Percentiles rank a stretch among this genome's conserved stretches.
phyloP scores from a whole-genome alignment of 208 protist species.

The Phytomonas francai region DNA sequence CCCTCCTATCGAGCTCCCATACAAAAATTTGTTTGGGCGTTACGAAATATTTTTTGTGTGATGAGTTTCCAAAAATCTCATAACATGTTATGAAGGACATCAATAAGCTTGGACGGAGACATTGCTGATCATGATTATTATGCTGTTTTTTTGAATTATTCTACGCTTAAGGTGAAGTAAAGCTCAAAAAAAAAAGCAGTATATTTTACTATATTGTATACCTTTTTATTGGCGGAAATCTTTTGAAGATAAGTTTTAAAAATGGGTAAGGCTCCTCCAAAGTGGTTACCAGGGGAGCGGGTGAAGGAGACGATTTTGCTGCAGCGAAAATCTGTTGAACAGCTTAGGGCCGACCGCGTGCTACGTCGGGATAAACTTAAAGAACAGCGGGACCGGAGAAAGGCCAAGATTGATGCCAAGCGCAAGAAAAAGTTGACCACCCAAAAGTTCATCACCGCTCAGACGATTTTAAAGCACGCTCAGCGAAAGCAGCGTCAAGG shows the following conservation, averaged over 20 bases:
- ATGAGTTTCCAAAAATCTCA: too few species aligned
- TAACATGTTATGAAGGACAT: too few species aligned
- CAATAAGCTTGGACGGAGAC: too few species aligned
- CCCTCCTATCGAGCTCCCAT: too few species aligned
- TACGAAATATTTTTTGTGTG: too few species aligned
- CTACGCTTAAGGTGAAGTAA: not conserved
- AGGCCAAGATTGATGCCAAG: slow-evolving; percentile 82
- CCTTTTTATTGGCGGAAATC: not conserved
- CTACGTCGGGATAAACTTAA: slow-evolving; percentile 76
- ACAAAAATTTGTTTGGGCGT: too few species aligned
- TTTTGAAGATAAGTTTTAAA: not conserved
- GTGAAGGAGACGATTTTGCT: slow-evolving; percentile 89
- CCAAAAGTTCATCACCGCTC: slow-evolving; percentile 83
- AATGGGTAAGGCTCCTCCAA: slow-evolving; percentile 85
- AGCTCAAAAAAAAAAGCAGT: not conserved
- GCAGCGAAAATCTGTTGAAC: slow-evolving; percentile 87
- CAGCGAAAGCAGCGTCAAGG: slow-evolving; percentile 67
- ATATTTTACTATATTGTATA: not conserved
- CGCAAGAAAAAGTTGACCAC: slow-evolving; percentile 72
- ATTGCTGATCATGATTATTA: not conserved
- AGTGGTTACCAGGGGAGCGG: slow-evolving; percentile 86
- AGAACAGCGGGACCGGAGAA: slow-evolving; percentile 63
- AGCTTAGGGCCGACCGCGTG: slow-evolving; percentile 75
- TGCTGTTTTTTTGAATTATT: not conserved
- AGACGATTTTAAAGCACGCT: slow-evolving; percentile 81